Percentiles rank a stretch among this genome's conserved stretches.
These are phyloP conservation scores for Periconia digitata DNA, from an alignment of 2,329 filamentous ascomycete species.

Conservation along the genomic window DNA sequence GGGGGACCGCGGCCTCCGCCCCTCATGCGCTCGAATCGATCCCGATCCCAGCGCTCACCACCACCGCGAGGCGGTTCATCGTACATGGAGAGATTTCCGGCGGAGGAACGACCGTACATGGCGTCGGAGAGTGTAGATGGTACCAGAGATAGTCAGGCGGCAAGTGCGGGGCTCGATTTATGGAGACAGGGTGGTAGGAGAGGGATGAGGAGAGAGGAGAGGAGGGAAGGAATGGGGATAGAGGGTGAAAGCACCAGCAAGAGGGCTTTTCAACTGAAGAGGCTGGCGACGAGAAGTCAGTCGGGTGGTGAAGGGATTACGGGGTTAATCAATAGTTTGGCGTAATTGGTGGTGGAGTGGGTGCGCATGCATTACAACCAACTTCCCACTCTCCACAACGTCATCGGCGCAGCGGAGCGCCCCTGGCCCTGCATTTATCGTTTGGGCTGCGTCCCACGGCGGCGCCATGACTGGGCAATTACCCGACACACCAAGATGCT, in stretches of 20 bases:
- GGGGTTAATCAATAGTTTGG: constrained; percentile 3
- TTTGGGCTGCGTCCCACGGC: neutral
- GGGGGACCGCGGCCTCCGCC: constrained; percentile 8
- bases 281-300: constrained; percentile 2
- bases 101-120: constrained; percentile 45
- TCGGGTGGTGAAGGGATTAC: constrained; percentile 8
- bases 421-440: constrained; percentile 11
- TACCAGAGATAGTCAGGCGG: constrained; percentile 10
- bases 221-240: constrained; percentile 1
- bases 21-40: constrained; percentile 52
- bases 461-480: neutral
- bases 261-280: constrained; percentile 1
- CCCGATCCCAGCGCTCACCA: constrained; percentile 52
- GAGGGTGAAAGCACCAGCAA: neutral
- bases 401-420: constrained; percentile 26
- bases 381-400: constrained; percentile 23
- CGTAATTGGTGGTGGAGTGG: constrained; percentile 8
- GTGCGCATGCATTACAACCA: constrained; percentile 21
- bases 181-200: constrained; percentile 6
- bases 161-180: constrained; percentile 21
- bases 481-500: neutral
- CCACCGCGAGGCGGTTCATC: constrained; percentile 42
- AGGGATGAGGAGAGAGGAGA: constrained; percentile 1
- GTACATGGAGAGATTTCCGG: constrained; percentile 46
- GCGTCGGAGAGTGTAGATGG: constrained; percentile 12